These are phyloP conservation scores for Ailanthus altissimus DNA, from an alignment of 345 rosid genomes.

Conservation along the genomic window DNA sequence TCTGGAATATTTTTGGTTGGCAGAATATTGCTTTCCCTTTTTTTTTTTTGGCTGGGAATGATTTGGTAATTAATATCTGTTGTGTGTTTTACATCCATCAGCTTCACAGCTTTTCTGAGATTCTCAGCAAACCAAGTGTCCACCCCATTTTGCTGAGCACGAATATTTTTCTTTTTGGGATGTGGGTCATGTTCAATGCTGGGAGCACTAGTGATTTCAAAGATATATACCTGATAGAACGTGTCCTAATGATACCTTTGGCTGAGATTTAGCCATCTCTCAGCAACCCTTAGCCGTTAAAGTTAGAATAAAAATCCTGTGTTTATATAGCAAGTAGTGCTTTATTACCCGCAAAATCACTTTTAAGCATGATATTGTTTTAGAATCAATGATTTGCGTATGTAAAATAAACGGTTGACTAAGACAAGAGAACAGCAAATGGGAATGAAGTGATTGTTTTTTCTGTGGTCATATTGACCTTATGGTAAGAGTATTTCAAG, in stretches of 20 bases:
- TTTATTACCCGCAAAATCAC: not conserved
- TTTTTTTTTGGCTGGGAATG: not conserved
- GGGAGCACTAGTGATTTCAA: not conserved
- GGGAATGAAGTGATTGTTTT: not conserved
- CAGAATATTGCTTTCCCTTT: conserved; percentile 1
- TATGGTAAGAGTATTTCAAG: not conserved
- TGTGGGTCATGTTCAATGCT: not conserved
- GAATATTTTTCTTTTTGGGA: conserved; percentile 20
- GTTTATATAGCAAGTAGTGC: not conserved
- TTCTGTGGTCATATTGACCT: too few species aligned
- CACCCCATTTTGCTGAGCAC: conserved; percentile 4
- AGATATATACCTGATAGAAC: not conserved
- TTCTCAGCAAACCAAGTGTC: not conserved
- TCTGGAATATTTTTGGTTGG: conserved; percentile 2
- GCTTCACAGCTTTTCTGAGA: conserved; percentile 25
- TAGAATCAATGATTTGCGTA: not conserved
- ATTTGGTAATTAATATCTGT: conserved; percentile 10
- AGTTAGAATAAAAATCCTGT: conserved; percentile 5
- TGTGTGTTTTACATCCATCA: conserved; percentile 15
- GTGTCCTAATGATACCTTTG: not conserved
- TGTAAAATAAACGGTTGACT: conserved; percentile 7
- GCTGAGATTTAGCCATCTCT: not conserved
- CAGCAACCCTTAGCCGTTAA: conserved; percentile 6
- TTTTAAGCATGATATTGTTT: not conserved
- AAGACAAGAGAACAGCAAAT: not conserved